phyloP scores from a whole-genome alignment of 2,329 filamentous ascomycete genomes.

The Ceratocystis papillata region DNA sequence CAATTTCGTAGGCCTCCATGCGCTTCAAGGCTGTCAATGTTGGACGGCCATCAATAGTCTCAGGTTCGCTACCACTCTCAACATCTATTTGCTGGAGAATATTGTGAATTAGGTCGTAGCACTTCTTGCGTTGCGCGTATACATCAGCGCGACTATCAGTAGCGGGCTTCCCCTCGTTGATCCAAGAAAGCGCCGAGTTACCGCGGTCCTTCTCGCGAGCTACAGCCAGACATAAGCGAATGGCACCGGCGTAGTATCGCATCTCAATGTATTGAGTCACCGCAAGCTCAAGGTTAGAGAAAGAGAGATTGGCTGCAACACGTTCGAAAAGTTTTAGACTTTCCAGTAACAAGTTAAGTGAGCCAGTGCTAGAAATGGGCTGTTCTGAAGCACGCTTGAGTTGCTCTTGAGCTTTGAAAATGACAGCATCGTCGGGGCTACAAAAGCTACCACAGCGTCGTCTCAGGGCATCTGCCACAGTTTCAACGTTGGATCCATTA shows the following conservation, averaged over 20 bases:
- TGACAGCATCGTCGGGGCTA: slow-evolving; percentile 89
- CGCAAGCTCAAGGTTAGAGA: slow-evolving; percentile 67
- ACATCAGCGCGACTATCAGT: slow-evolving; percentile 57
- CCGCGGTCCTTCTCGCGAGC: slow-evolving; percentile 78
- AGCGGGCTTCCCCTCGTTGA: slow-evolving; percentile 68
- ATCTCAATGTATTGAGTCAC: slow-evolving; percentile 69
- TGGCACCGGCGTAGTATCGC: slow-evolving; percentile 87
- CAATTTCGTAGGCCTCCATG: slow-evolving; percentile 79
- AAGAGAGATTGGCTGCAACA: slow-evolving; percentile 72
- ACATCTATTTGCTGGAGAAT: slow-evolving; percentile 68
- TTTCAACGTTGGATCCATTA: slow-evolving; percentile 93
- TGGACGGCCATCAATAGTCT: slow-evolving; percentile 64
- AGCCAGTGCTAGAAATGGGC: slow-evolving; percentile 60
- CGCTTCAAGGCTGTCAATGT: slow-evolving; percentile 68
- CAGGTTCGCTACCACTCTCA: slow-evolving; percentile 56
- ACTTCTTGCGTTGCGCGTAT: slow-evolving; percentile 62
- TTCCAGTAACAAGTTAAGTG: slow-evolving; percentile 72
- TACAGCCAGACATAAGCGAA: slow-evolving; percentile 73
- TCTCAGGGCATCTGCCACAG: slow-evolving; percentile 85
- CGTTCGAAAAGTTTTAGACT: slow-evolving; percentile 80
- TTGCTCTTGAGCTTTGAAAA: slow-evolving; percentile 96
- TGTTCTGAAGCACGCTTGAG: slow-evolving; percentile 79
- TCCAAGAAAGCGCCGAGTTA: slow-evolving; percentile 73
- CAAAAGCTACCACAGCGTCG: slow-evolving; percentile 94
- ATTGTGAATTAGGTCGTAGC: slow-evolving; percentile 80